phyloP scores from a whole-genome alignment of 2,329 filamentous ascomycete species.

The Escovopsis sp. region DNA sequence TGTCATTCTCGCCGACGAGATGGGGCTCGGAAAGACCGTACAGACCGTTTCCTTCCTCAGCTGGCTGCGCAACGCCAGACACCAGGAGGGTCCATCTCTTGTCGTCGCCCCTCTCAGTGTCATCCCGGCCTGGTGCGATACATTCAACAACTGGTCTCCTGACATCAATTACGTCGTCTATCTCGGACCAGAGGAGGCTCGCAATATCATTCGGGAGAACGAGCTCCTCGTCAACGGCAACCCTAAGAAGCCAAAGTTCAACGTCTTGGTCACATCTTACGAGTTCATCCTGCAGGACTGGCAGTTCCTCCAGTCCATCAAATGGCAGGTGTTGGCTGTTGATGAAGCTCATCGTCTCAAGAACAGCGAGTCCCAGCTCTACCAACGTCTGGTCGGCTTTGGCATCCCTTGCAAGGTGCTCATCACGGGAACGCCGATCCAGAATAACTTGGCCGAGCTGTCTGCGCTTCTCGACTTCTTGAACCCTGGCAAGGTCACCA shows the following conservation, averaged over 20 bases:
- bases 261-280: constrained; percentile 94
- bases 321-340: constrained; percentile 94
- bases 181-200: constrained; percentile 74
- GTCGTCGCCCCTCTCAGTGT: constrained; percentile 96
- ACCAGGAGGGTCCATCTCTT: constrained; percentile 86
- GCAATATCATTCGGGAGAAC: constrained; percentile 76
- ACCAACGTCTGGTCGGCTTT: constrained; percentile 72
- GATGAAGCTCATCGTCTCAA: constrained; percentile 96
- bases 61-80: constrained; percentile 82
- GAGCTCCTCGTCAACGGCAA: constrained; percentile 82
- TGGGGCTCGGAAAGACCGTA: constrained; percentile 96
- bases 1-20: constrained; percentile 94
- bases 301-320: constrained; percentile 72
- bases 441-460: constrained; percentile 89
- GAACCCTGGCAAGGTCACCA: constrained; percentile 83
- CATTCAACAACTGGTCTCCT: constrained; percentile 90
- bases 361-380: constrained; percentile 89
- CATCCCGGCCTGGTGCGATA: constrained; percentile 96
- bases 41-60: constrained; percentile 95
- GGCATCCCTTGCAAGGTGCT: constrained; percentile 77
- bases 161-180: constrained; percentile 97
- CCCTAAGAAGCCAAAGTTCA: constrained; percentile 81
- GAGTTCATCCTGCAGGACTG: constrained; percentile 87
- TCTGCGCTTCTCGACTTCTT: constrained; percentile 90
- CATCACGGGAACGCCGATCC: constrained; percentile 93